Evolutionary conservation across 352 stramenopile species (phyloP), one percentile per base, ranked within the genome.

Genomic region (Pythium coloratum): DNA sequence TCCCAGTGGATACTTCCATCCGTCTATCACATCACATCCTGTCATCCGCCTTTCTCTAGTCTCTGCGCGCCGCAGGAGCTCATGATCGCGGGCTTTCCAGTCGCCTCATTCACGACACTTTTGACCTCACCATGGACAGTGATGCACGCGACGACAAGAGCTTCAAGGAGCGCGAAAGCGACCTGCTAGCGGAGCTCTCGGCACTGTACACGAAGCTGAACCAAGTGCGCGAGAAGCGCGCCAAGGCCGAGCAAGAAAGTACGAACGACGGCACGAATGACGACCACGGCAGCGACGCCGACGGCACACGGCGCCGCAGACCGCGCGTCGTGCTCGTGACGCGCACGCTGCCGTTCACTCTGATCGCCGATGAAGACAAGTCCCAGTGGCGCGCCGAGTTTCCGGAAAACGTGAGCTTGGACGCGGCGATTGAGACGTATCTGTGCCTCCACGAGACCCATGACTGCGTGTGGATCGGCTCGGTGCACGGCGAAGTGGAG

Each of bases 391-490:
- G 86, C 44, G 86, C 86, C 16, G 86, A 94, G 50, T 94, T 94
- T 34, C 73, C 78, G 6, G 86, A 92, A 56, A 79, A 91, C 56
- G 77, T 83, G 58, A 87, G 73, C 57, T 62, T 92, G 4, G 85
- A 94, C 54, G 82, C 81, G 12, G 86, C 84, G 16, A 86, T 92
- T 69, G 86, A 92, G 59, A 92, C 86, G 50, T 94, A 87, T 54
- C 67, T 91, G 69, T 84, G 74, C 56, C 65, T 94, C 38, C 86
- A 94, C 51, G 84, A 94, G 62, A 84, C 75, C 59, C 90, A 89
- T 63, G 84, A 94, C 67, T 94, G 86, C 57, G 83, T 94, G 26
- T 94, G 86, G 86, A 90, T 94, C 59, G 86, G 86, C 9, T 91
- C 84, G 1, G 84, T 92, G 53, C 84, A 94, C 55, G 86, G 86